Base-by-base conservation (phyloP, 805 yeast species). In the Sugiyamaella marilandica region DNA sequence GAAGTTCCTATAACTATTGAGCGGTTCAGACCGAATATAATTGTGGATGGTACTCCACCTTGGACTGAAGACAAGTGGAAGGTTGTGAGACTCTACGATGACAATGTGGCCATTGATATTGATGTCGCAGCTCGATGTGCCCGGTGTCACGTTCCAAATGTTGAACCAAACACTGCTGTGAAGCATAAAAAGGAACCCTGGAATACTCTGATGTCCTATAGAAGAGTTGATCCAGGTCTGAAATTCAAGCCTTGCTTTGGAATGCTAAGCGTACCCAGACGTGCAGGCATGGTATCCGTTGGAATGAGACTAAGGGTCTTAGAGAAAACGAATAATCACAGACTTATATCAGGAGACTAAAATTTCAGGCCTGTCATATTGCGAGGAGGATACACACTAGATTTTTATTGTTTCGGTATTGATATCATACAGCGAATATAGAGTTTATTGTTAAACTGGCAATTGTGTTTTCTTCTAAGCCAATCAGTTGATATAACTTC, bases 41-140 rank as follows among this genome's bases (percentile, higher is more conserved):
- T 39, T n/a, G 43, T 39, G 4, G 19, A 16, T 13, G 43, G 43
- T 10, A 39, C 14, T 5, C 24, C 16, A 5, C 43, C 43, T 14
- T 39, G 43, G 43, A 21, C 5, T n/a, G 43, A 39, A 24, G 43
- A 39, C 9, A 39, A 39, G 19, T 39, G 43, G 43, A 39, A 39
- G 21, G 5, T 39, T 13, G 43, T 39, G 5, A 16, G 43, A 9
- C 14, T 39, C 19, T 39, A 16, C 21, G 43, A 39, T 39, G 43
- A 11, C 43, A 13, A 14, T 14, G 11, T 11, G 13, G 13, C 16
- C 5, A 21, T 39, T 13, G 43, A 39, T 11, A 39, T 39, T 39
- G 43, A 39, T 39, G 43, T 39, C 24, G 43, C 21, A 39, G 43
- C 43, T 39, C 43, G 43, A 7, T 39, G 43, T 19, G 43, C 43